These are phyloP conservation scores for Alternaria angustiovoidea DNA, from an alignment of 2,329 filamentous ascomycete species.

Conservation along the genomic window DNA sequence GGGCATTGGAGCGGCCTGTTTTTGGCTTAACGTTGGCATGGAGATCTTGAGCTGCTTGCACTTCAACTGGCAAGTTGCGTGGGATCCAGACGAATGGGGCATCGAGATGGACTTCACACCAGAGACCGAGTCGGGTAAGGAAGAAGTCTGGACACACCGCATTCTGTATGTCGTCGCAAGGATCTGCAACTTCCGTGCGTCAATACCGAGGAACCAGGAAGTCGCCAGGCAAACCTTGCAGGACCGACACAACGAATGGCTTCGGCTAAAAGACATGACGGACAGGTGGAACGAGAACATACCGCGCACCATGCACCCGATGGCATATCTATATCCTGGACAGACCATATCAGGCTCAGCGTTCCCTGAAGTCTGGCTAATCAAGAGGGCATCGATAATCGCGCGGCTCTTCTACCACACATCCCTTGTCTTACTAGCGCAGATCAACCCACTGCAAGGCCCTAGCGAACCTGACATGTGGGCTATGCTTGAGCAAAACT, in stretches of 20 bases:
- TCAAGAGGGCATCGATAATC: constrained; percentile 82
- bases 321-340: constrained; percentile 76
- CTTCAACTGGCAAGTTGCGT: constrained; percentile 85
- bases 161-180: constrained; percentile 91
- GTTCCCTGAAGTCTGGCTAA: constrained; percentile 89
- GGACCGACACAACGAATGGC: constrained; percentile 78
- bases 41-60: constrained; percentile 89
- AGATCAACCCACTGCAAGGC: constrained; percentile 75
- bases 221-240: constrained; percentile 68
- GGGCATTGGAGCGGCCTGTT: constrained; percentile 86
- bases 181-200: constrained; percentile 82
- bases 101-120: constrained; percentile 77
- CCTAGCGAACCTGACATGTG: constrained; percentile 72
- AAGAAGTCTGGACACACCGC: constrained; percentile 87
- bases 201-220: constrained; percentile 68
- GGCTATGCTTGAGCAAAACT: constrained; percentile 74
- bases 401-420: constrained; percentile 90
- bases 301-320: constrained; percentile 85
- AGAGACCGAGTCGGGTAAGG: constrained; percentile 67
- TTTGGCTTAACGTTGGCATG: constrained; percentile 92
- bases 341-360: constrained; percentile 73
- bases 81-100: constrained; percentile 91
- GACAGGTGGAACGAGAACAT: constrained; percentile 82
- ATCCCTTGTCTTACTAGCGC: constrained; percentile 79
- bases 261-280: constrained; percentile 78